Evolutionary conservation across 192 early-diverging fungal species (phyloP), one percentile per base, ranked within the genome.

Genomic region (Funneliformis mosseae): DNA sequence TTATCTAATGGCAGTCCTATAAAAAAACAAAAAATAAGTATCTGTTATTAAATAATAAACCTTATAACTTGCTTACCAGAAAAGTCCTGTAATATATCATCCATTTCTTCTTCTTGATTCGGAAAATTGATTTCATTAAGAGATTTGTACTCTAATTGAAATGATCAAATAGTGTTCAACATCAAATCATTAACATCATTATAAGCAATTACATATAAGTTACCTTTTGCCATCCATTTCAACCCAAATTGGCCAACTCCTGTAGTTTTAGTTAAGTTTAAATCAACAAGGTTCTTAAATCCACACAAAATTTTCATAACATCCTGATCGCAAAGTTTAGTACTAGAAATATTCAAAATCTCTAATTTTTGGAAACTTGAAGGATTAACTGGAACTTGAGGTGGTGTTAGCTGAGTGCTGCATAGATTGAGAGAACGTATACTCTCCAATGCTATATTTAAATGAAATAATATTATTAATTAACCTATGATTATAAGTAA

Each of bases 141-240:
- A 4, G 64, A 67, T 10, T 67, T 38, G 27, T 18, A 67, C 12
- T 67, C 64, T 38, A 66, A 6, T n/a, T 16, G 33, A 66, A 63
- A 12, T 66, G 27, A 33, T 14, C 27, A 66, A 38, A 66, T 16
- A 33, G 12, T 16, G 25, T 3, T 11, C 11, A 64, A 1, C 23
- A 28, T 48, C 50, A 55, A 18, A 33, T 28, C 23, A 64, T 33
- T 6, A 25, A 33, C 64, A 33, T 10, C 6, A 27, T 5, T 5
- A 25, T 23, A 10, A 28, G 0, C 16, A 33, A 33, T 23, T 25
- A 2, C 3, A 2, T 33, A 33, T 33, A 33, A 33, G 3, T 33
- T 67, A 67, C 64, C 64, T 67, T 67, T 67, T 27, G 64, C 64
- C 27, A 67, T 67, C 64, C 64, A 67, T 67, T 67, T 67, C 64